phyloP scores from a whole-genome alignment of 768 basidiomycete genomes.

The Tylopilus balloui region DNA sequence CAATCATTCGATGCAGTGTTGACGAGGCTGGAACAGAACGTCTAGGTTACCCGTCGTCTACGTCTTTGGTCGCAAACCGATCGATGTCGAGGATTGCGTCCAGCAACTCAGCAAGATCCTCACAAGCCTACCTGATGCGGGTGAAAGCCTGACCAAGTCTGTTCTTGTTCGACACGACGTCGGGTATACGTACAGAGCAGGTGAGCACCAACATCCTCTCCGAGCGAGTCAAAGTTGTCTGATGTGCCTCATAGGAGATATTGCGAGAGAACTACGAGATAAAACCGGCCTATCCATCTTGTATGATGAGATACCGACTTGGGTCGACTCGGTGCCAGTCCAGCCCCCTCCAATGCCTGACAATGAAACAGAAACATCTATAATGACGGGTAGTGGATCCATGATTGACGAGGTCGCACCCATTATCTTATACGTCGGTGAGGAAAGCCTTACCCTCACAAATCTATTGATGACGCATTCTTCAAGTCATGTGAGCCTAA shows the following conservation, averaged over 20 bases:
- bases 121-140: conserved; percentile 4
- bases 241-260: conserved; percentile 11
- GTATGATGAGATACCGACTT: conserved; percentile 35
- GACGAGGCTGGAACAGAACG: conserved; percentile 47
- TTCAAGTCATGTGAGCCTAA: conserved; percentile 46
- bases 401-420: background rate
- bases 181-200: conserved; percentile 62
- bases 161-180: conserved; percentile 74
- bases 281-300: conserved; percentile 29
- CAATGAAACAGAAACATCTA: background rate
- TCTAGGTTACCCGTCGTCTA: conserved; percentile 87
- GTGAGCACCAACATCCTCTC: conserved; percentile 33
- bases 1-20: background rate
- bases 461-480: conserved; percentile 86
- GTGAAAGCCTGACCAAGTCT: conserved; percentile 14
- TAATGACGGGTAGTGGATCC: background rate
- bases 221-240: background rate
- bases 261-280: conserved; percentile 20
- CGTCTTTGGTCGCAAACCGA: conserved; percentile 72
- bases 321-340: conserved; percentile 14
- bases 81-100: conserved; percentile 55
- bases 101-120: conserved; percentile 37
- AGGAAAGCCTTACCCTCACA: conserved; percentile 72
- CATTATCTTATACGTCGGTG: conserved; percentile 62
- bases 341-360: background rate